Percentiles rank a stretch among this genome's conserved stretches.
These are phyloP conservation scores for Parasitella parasitica DNA, from an alignment of 371 early-diverging fungal species.

Conservation along the genomic window DNA sequence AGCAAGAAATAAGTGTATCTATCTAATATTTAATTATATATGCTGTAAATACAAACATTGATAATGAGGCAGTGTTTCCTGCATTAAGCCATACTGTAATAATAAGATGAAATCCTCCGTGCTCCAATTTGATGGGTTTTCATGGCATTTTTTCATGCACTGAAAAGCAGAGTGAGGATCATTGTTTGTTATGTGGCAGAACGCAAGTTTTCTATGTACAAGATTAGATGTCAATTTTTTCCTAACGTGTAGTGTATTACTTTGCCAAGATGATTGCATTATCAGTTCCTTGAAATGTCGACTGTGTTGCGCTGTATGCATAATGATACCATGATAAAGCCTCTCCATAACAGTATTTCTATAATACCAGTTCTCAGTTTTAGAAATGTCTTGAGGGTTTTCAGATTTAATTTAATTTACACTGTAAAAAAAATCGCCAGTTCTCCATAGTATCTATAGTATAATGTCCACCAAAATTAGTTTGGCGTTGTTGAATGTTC, in stretches of 20 bases:
- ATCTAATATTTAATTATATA: neutral
- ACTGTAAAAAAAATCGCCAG: slow-evolving; percentile 8
- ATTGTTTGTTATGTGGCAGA: neutral
- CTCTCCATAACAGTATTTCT: neutral
- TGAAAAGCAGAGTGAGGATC: neutral
- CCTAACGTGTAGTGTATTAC: neutral
- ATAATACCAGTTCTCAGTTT: neutral
- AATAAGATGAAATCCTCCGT: neutral
- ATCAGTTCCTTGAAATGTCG: neutral
- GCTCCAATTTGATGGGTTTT: neutral
- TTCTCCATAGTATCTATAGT: slow-evolving; percentile 15
- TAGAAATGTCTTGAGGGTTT: neutral
- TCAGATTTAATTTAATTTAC: neutral
- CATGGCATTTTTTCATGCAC: neutral
- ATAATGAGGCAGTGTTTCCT: neutral
- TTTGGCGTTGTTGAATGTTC: neutral
- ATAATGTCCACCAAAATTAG: no score
- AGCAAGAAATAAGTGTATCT: neutral
- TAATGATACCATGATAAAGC: slow-evolving; percentile 5
- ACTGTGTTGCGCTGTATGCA: neutral
- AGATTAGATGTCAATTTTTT: no score
- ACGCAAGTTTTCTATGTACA: neutral
- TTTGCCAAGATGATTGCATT: neutral
- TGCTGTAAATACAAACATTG: neutral
- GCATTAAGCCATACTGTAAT: neutral